phyloP scores from a whole-genome alignment of 2,329 filamentous ascomycete species.

The Aaosphaeria pasadenensis region DNA sequence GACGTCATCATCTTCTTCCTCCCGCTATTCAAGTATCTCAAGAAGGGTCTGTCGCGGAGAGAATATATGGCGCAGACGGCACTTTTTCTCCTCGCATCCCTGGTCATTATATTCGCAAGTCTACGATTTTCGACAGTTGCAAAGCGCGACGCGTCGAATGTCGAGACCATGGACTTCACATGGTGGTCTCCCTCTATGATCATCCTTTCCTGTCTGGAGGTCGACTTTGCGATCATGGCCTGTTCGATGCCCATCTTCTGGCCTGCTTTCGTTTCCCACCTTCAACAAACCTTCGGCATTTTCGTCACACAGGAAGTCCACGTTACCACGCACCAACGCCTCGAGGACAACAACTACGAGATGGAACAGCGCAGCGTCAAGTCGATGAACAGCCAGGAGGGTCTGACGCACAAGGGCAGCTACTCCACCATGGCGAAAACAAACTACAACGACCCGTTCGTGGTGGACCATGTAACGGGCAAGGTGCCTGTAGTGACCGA shows the following conservation, averaged over 20 bases:
- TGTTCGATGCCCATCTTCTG: constrained; percentile 38
- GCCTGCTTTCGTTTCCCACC: constrained; percentile 26
- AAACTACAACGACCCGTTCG: neutral
- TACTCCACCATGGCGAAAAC: too few relatives aligned
- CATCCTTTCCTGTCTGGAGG: constrained; percentile 30
- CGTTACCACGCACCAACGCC: constrained; percentile 20
- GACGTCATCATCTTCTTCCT: constrained; percentile 26
- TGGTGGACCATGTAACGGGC: neutral
- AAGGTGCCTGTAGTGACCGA: neutral
- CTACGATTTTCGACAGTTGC: constrained; percentile 26
- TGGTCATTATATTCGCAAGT: constrained; percentile 28
- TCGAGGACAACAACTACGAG: neutral
- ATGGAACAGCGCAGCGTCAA: neutral
- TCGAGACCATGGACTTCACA: constrained; percentile 25
- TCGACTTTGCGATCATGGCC: constrained; percentile 35
- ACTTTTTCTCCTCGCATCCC: constrained; percentile 22
- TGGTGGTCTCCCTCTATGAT: constrained; percentile 27
- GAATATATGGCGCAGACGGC: constrained; percentile 24
- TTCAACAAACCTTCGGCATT: constrained; percentile 32
- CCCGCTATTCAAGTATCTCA: constrained; percentile 25
- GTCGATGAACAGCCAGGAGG: neutral
- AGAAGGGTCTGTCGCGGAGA: constrained; percentile 15
- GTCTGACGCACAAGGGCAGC: neutral
- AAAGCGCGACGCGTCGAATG: constrained; percentile 9
- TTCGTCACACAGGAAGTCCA: constrained; percentile 34